Conservation (phyloP, 2,329 filamentous ascomycete genomes). For the Drechslerella dactyloides region DNA sequence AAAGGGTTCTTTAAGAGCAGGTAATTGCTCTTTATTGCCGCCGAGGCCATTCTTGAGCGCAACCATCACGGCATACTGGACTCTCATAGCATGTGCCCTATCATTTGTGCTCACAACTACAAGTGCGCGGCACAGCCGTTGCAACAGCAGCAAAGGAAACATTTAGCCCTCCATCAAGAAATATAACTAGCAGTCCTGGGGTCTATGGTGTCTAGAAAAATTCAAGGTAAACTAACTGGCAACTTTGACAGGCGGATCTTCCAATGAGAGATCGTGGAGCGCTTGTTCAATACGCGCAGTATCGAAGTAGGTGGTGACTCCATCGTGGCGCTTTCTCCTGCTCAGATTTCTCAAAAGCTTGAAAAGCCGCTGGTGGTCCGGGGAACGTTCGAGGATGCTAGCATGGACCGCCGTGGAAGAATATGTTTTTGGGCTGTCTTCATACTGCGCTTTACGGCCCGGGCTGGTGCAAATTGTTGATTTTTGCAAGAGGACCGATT, state of each 20-base stretch:
- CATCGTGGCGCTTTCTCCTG: constrained; percentile 12
- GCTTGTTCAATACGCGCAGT: constrained; percentile 11
- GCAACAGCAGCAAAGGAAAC: background rate
- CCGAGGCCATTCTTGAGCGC: constrained; percentile 5
- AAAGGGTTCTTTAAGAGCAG: background rate
- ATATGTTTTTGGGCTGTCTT: background rate
- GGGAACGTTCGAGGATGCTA: constrained; percentile 33
- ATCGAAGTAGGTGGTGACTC: constrained; percentile 6
- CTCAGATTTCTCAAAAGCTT: constrained; percentile 12
- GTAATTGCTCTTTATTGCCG: background rate
- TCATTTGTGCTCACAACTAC: constrained; percentile 20
- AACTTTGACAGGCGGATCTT: constrained; percentile 30
- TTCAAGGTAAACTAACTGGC: constrained; percentile 29
- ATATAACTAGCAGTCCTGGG: no score
- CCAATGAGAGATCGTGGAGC: constrained; percentile 17
- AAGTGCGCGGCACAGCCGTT: background rate
- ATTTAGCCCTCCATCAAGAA: background rate
- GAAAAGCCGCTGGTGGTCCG: constrained; percentile 13
- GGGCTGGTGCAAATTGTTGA: background rate
- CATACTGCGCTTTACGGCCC: background rate
- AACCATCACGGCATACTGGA: constrained; percentile 12
- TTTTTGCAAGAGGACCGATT: background rate
- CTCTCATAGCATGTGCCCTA: constrained; percentile 16
- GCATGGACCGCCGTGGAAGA: constrained; percentile 29
- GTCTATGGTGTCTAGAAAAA: background rate